Percentiles rank a stretch among this genome's conserved stretches.
phyloP scores from a whole-genome alignment of 2,329 filamentous ascomycete species.

The Metarhizium robertsii region DNA sequence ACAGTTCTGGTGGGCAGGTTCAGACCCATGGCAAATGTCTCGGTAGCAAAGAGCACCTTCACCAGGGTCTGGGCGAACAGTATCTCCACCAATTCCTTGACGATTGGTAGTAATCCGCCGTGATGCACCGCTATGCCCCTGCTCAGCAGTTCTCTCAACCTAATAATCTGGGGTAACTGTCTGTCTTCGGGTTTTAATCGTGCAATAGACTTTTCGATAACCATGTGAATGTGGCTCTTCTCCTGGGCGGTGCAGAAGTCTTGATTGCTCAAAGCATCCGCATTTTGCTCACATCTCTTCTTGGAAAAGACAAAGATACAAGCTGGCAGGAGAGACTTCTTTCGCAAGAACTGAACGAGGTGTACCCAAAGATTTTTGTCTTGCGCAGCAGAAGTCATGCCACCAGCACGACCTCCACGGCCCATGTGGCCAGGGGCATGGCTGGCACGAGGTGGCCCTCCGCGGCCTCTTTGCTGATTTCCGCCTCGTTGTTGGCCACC shows the following conservation, averaged over 20 bases:
- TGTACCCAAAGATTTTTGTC: slow-evolving; percentile 97
- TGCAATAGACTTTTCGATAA: slow-evolving; percentile 88
- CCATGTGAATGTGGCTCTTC: slow-evolving; percentile 97
- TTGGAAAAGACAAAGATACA: slow-evolving; percentile 99
- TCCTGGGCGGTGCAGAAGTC: slow-evolving; percentile 90
- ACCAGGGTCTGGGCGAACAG: slow-evolving; percentile 91
- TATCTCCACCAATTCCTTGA: slow-evolving; percentile 96
- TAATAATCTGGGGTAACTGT: slow-evolving; percentile 80
- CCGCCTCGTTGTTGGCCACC: slow-evolving; percentile 34
- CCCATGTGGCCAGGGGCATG: slow-evolving; percentile 78
- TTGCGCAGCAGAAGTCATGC: slow-evolving; percentile 81
- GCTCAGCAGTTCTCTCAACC: slow-evolving; percentile 74
- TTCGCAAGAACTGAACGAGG: slow-evolving; percentile 82
- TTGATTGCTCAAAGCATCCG: slow-evolving; percentile 86
- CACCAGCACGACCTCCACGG: slow-evolving; percentile 73
- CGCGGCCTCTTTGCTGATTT: slow-evolving; percentile 43
- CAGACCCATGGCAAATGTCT: slow-evolving; percentile 97
- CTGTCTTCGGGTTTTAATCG: slow-evolving; percentile 86
- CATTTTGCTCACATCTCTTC: slow-evolving; percentile 94
- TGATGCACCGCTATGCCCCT: slow-evolving; percentile 94
- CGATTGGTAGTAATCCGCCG: slow-evolving; percentile 86
- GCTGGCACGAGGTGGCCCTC: slow-evolving; percentile 44
- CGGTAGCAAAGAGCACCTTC: slow-evolving; percentile 93
- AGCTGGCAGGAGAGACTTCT: slow-evolving; percentile 76
- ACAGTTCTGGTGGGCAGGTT: slow-evolving; percentile 94